Evolutionary conservation across 164 flowering plant species (phyloP), one percentile per base, ranked within the genome.

Genomic region (Vitis riparia): DNA sequence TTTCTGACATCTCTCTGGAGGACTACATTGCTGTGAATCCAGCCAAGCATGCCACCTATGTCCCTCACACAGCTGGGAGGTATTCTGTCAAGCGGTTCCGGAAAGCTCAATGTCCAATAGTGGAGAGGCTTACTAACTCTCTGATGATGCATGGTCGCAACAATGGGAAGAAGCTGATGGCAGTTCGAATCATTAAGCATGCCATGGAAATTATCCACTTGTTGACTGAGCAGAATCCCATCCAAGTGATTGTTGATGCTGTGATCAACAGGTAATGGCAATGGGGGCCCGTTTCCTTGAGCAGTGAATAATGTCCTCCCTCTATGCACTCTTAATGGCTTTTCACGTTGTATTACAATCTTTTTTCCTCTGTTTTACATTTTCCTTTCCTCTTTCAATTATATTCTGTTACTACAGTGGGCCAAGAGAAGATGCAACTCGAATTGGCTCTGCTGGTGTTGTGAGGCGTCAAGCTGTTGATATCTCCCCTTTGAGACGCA

Each of bases 31-130:
- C 76, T 0, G 78, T 74, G 9, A 23, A 12, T 19, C 16, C 80
- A 1, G 70, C 72, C 47, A 81, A 79, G 68, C 85, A 82, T 57
- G 80, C 87, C 1, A 82, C 80, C 14, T 84, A 67, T 73, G 78
- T 84, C 29, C 87, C 87, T 17, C 87, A 84, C 76, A 84, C 87
- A 11, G 85, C 85, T 29, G 87, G 87, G 9, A 80, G 87, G 69
- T 84, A 84, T 76, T 82, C 84, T 2, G 78, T 60, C 16, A 81
- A 81, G 74, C 65, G 85, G 1, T 81, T 81, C 75, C 71, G 82
- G 68, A 81, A 81, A 63, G 84, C 84, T 7, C 82, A 81, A 51
- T 81, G 85, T 47, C 85, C 85, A 9, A 81, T 81, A 11, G 74
- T 81, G 14, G 84, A 81, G 75, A 79, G 87, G 75, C 79, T 84